Base-by-base conservation (phyloP, 129 eudicot species). In the Flaveria sonorensis region DNA sequence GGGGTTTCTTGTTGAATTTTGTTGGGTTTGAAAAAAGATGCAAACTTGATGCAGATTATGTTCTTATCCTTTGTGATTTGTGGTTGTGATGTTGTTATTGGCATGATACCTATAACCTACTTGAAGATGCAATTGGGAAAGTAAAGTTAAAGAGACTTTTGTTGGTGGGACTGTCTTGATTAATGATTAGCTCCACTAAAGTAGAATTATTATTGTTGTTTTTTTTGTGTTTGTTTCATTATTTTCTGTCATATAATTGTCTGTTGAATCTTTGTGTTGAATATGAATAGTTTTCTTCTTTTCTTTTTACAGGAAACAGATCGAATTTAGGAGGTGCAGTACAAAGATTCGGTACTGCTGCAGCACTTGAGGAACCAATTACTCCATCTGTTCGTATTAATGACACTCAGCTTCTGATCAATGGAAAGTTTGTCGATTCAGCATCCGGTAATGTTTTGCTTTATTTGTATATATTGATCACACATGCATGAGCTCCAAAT, bases 401-500 rank as follows among this genome's bases (percentile, higher is more conserved):
- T 28, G 57, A 83, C 79, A 88, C 86, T 55, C 82, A 83, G 65
- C 92, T 88, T 74, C 86, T 88, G 12, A 88, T 88, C 73, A 62
- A 85, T 75, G 92, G 92, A 14, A 75, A 88, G 43, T 88, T 88
- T 78, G 92, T 88, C 14, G 92, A 88, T 85, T 72, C 92, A 18
- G 88, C 88, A 40, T 85, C 89, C 3, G 89, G 92, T 87, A 75
- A 72, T 73, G 14, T 26, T 61, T 61, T 26, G 32, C 63, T 74
- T 14, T 24, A 39, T 48, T 61, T 28, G 59, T 47, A 10, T 4
- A 20, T 57, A 57, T 10, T 0, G 39, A 21, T 60, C 40, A 21
- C 65, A 59, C 1, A 59, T 9, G 30, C 65, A 59, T 59, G 16
- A 30, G 46, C 7, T 57, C 18, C 15, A 42, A 4, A 9, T n/a